Conservation (phyloP, 2,329 filamentous ascomycete genomes). For the Cladosporium velox region DNA sequence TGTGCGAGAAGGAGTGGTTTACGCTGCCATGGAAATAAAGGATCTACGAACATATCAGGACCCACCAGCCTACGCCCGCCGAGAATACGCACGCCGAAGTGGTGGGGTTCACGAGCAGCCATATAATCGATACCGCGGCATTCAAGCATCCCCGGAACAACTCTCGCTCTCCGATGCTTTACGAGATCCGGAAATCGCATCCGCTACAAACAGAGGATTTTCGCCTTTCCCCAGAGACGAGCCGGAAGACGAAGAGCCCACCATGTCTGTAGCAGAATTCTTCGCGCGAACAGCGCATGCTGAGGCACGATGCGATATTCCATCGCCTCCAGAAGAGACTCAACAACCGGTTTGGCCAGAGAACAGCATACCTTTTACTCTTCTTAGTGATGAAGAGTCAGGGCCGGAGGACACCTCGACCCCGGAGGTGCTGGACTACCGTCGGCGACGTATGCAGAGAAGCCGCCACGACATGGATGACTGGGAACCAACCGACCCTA, state of each 20-base stretch:
- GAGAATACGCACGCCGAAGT: slow-evolving; percentile 23
- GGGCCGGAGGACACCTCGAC: slow-evolving; percentile 36
- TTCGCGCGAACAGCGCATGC: slow-evolving; percentile 27
- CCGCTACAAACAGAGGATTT: slow-evolving; percentile 21
- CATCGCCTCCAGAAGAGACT: slow-evolving; percentile 23
- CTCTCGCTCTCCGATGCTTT: slow-evolving; percentile 36
- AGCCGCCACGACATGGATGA: slow-evolving; percentile 30
- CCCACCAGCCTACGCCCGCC: slow-evolving; percentile 28
- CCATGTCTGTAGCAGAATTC: slow-evolving; percentile 28
- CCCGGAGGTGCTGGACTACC: slow-evolving; percentile 38
- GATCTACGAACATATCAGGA: slow-evolving; percentile 61
- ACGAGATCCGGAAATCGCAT: slow-evolving; percentile 33
- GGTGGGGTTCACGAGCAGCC: slow-evolving; percentile 31
- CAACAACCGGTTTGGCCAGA: slow-evolving; percentile 24
- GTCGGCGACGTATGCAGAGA: slow-evolving; percentile 33
- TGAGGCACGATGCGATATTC: slow-evolving; percentile 34
- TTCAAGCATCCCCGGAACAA: slow-evolving; percentile 32
- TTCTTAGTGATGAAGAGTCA: slow-evolving; percentile 35
- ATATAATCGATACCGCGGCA: slow-evolving; percentile 27
- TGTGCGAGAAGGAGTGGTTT: slow-evolving; percentile 88
- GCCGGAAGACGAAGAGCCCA: slow-evolving; percentile 25
- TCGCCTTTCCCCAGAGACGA: slow-evolving; percentile 20
- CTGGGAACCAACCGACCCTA: slow-evolving; percentile 24
- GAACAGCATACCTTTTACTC: slow-evolving; percentile 28
- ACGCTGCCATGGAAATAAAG: slow-evolving; percentile 81